Conservation (phyloP, 192 early-diverging fungal species). For the Coemansia sp. region DNA sequence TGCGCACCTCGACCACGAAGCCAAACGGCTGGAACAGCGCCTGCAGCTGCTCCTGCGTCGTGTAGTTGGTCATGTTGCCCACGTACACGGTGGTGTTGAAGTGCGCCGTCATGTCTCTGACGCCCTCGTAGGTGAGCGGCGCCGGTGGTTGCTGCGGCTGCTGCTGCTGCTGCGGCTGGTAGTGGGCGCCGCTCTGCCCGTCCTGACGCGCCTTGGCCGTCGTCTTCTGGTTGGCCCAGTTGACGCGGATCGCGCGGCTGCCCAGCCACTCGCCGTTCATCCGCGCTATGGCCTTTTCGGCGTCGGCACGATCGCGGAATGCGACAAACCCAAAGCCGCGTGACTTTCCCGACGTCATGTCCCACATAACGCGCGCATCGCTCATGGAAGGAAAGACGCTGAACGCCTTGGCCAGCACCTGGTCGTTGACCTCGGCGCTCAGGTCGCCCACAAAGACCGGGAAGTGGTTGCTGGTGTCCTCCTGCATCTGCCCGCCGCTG, state of each 20-base stretch:
- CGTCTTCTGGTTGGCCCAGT: conserved; percentile 91
- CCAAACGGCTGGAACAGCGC: conserved; percentile 77
- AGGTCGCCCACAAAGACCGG: conserved; percentile 94
- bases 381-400: conserved; percentile 48
- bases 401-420: conserved; percentile 75
- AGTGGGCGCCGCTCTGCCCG: conserved; percentile 1
- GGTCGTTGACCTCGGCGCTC: conserved; percentile 85
- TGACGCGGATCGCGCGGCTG: conserved; percentile 80
- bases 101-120: conserved; percentile 69
- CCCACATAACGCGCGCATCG: conserved; percentile 94
- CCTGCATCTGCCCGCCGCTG: conserved; percentile 49
- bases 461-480: conserved; percentile 72
- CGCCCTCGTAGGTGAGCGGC: conserved; percentile 65
- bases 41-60: conserved; percentile 66
- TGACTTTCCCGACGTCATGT: conserved; percentile 80
- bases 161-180: conserved; percentile 8
- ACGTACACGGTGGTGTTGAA: conserved; percentile 89
- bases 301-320: conserved; percentile 82
- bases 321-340: conserved; percentile 91
- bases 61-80: conserved; percentile 80
- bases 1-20: conserved; percentile 70
- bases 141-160: conserved; percentile 13
- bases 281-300: conserved; percentile 75
- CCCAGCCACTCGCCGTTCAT: conserved; percentile 93
- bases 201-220: conserved; percentile 22